Evolutionary conservation across 768 basidiomycete genomes (phyloP).

Genomic region (Crassisporium funariophilum): DNA sequence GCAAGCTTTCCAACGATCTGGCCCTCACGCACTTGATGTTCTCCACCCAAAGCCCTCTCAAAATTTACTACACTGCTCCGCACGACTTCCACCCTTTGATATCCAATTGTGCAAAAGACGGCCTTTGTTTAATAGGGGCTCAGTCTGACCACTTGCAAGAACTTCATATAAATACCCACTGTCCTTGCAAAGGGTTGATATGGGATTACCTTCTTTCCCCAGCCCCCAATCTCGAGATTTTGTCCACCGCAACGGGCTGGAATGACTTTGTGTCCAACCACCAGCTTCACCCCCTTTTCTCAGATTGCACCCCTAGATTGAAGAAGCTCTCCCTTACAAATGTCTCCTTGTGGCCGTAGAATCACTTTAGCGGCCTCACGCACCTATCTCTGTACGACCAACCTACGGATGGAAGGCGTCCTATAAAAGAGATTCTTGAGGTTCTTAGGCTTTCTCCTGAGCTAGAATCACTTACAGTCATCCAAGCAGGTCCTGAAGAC

Average conservation of each 20-base stretch:
- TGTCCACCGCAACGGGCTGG: background rate
- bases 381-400: slow-evolving; percentile 2
- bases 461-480: background rate
- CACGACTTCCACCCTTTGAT: no score
- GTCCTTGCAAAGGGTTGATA: background rate
- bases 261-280: background rate
- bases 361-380: background rate
- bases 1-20: background rate
- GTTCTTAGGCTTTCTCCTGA: background rate
- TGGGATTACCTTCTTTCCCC: background rate
- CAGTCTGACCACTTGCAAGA: slow-evolving; percentile 1
- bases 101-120: background rate
- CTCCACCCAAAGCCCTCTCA: background rate
- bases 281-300: background rate
- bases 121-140: background rate
- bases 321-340: background rate
- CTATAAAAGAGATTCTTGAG: background rate
- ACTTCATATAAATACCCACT: background rate
- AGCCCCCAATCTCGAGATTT: slow-evolving; percentile 1
- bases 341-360: background rate
- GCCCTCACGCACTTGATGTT: background rate
- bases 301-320: background rate
- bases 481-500: background rate
- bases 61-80: background rate
- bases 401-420: background rate